Conservation (phyloP, 139 green algal genomes). For the Tetraselmis striata region DNA sequence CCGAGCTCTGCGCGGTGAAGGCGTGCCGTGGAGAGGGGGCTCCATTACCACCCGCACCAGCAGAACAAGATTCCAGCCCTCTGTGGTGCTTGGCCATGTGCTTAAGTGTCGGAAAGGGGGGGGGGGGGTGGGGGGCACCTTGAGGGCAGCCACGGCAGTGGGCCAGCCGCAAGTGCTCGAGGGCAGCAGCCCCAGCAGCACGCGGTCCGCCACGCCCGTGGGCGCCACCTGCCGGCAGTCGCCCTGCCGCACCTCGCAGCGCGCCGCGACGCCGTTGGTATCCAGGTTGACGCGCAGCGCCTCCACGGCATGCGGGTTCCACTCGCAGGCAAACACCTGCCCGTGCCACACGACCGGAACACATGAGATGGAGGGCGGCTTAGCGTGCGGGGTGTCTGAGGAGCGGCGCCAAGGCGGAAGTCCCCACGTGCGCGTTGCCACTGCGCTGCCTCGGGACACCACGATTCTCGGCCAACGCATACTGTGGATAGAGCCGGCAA, state of each 20-base stretch:
- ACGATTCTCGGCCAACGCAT: no score
- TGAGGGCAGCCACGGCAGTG: conserved; percentile 46
- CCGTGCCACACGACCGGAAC: no score
- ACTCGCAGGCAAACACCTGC: conserved; percentile 70
- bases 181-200: conserved; percentile 66
- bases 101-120: no score
- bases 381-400: no score
- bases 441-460: no score
- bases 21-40: no score
- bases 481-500: no score
- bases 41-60: no score
- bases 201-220: conserved; percentile 53
- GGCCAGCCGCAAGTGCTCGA: conserved; percentile 49
- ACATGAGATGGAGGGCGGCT: no score
- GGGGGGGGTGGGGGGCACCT: conserved; percentile 1
- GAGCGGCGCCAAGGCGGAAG: no score
- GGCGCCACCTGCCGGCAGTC: conserved; percentile 51
- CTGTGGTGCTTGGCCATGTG: neutral
- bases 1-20: conserved; percentile 21
- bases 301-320: conserved; percentile 58
- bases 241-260: conserved; percentile 51
- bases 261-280: conserved; percentile 34
- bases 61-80: no score
- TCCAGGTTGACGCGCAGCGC: conserved; percentile 48
- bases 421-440: no score